Base-by-base conservation (phyloP, 805 yeast species). In the Cyberlindnera samutprakarnensis region DNA sequence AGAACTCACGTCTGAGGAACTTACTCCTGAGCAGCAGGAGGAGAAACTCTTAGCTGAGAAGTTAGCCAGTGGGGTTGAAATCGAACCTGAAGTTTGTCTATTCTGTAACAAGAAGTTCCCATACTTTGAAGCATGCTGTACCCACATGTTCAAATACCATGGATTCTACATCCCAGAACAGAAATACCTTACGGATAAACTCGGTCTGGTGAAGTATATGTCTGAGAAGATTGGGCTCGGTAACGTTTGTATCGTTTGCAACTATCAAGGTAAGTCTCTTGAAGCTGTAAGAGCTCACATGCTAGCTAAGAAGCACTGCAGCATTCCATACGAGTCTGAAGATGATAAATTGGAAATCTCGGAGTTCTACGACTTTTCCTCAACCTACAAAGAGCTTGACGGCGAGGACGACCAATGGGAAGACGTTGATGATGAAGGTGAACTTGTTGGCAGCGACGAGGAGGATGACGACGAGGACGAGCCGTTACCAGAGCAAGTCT, bases 191-290 rank as follows among this genome's bases (percentile, higher is more conserved):
- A 67, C 62, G 1, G 84, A 90, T 49, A 68, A 70, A 41, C 68
- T 60, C 23, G 97, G 98, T 1, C 66, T 92, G 23, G 64, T 92
- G 11, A 54, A 59, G 10, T 92, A 92, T 49, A 62, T 92, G 43
- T 80, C 87, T 14, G 97, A 92, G 55, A 92, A 92, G 57, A 75
- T 92, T 37, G 92, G 95, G 14, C 70, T 84, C 31, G 98, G 98
- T 31, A 87, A 87, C 47, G 72, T 88, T 39, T 92, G 98, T 57
- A 62, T 92, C 35, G 72, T 70, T 20, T 92, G 98, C 56, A 66
- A 72, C 27, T 90, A 73, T 53, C 95, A 88, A 62, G 96, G 96
- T 17, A 71, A 76, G 49, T 72, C 82, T 19, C 54, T 90, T 18
- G 94, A 84, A 45, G 84, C 95, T 15, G 92, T 81, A 2, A 78